Percentiles rank a stretch among this genome's conserved stretches.
phyloP scores from a whole-genome alignment of 805 yeast species.

The Metschnikowia drakensbergensis region DNA sequence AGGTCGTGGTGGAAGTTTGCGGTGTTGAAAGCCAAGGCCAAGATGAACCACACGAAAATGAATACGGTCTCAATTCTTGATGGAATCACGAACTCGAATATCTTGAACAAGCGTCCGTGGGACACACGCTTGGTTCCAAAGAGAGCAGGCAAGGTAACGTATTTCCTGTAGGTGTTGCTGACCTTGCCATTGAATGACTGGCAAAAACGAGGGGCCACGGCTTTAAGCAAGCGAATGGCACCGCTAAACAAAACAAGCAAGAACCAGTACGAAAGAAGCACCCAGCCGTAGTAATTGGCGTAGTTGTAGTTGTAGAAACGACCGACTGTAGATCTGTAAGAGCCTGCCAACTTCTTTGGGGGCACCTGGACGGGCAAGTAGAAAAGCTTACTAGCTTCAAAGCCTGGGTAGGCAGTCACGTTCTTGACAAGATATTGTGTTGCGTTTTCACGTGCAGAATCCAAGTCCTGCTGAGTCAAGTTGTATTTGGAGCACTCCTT shows the following conservation, averaged over 20 bases:
- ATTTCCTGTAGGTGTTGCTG: constrained; percentile 24
- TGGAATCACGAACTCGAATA: constrained; percentile 30
- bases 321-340: constrained; percentile 25
- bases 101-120: constrained; percentile 4
- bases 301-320: constrained; percentile 38
- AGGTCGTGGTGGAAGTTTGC: constrained; percentile 11
- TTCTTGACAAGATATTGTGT: constrained; percentile 34
- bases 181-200: constrained; percentile 28
- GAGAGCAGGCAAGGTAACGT: constrained; percentile 29
- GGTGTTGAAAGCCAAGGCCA: constrained; percentile 13
- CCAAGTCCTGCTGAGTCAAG: constrained; percentile 30
- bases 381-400: constrained; percentile 26
- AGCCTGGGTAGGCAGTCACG: constrained; percentile 27
- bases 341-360: constrained; percentile 20
- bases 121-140: constrained; percentile 13
- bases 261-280: constrained; percentile 48
- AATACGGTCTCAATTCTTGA: constrained; percentile 24
- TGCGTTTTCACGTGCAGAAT: constrained; percentile 40
- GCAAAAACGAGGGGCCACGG: constrained; percentile 36
- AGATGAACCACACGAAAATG: constrained; percentile 19
- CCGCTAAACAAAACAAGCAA: constrained; percentile 41
- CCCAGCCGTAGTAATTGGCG: constrained; percentile 38
- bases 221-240: constrained; percentile 35
- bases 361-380: constrained; percentile 35
- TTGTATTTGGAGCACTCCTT: constrained; percentile 12